phyloP scores from a whole-genome alignment of 306 rosid species.

The Morella rubra region DNA sequence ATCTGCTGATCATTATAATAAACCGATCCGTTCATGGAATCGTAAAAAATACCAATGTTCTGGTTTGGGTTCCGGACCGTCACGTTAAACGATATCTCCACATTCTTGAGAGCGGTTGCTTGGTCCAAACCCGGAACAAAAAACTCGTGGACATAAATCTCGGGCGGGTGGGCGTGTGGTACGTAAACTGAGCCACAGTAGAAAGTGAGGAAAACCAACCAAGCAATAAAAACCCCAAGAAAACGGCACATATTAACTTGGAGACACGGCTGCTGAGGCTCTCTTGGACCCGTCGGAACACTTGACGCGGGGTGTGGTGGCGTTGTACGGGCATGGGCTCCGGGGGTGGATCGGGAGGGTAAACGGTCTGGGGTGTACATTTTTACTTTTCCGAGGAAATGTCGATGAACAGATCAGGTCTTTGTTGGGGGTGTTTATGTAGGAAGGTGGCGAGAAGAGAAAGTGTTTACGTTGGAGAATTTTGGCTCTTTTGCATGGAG shows the following conservation, averaged over 20 bases:
- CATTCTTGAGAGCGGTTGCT: constrained; percentile 44
- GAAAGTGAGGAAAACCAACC: constrained; percentile 56
- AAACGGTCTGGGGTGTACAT: constrained; percentile 39
- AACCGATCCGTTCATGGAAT: constrained; percentile 49
- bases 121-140: constrained; percentile 57
- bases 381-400: background rate
- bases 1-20: constrained; percentile 57
- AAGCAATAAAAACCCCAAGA: constrained; percentile 53
- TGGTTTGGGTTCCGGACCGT: constrained; percentile 76
- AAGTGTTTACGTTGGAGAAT: constrained; percentile 21
- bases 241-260: constrained; percentile 62
- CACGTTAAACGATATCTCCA: constrained; percentile 42
- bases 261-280: constrained; percentile 73
- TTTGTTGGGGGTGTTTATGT: constrained; percentile 11
- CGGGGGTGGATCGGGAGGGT: constrained; percentile 39
- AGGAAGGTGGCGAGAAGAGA: constrained; percentile 27
- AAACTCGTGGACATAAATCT: constrained; percentile 58
- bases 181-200: constrained; percentile 81
- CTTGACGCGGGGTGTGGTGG: constrained; percentile 58
- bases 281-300: constrained; percentile 71
- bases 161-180: constrained; percentile 93
- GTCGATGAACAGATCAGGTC: constrained; percentile 15
- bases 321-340: constrained; percentile 43
- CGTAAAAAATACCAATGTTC: constrained; percentile 60
- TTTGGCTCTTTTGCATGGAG: constrained; percentile 43